These are phyloP conservation scores for Atkinsonella texensis DNA, from an alignment of 2,329 filamentous ascomycete genomes.

Conservation along the genomic window DNA sequence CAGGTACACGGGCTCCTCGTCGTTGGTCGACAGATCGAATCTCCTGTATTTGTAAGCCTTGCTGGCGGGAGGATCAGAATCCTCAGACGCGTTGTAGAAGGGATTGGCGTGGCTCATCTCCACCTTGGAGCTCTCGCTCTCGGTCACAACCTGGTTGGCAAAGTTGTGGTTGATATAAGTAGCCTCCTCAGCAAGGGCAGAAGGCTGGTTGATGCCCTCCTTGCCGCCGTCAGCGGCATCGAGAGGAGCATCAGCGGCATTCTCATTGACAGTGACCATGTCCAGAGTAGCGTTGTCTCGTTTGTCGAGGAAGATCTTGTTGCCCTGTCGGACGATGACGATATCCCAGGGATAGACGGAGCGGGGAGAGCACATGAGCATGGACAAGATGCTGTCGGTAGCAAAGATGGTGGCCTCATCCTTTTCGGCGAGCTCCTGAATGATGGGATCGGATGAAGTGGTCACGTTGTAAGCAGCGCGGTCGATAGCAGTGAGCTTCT, in stretches of 20 bases:
- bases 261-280: constrained; percentile 98
- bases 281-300: constrained; percentile 88
- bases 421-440: constrained; percentile 93
- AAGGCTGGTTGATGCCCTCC: constrained; percentile 89
- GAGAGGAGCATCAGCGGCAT: constrained; percentile 86
- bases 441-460: constrained; percentile 88
- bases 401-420: constrained; percentile 94
- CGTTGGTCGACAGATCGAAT: constrained; percentile 90
- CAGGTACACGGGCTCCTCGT: constrained; percentile 86
- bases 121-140: constrained; percentile 66
- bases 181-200: constrained; percentile 85
- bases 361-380: constrained; percentile 97
- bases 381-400: constrained; percentile 92
- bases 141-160: constrained; percentile 83
- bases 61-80: constrained; percentile 85
- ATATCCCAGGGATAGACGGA: constrained; percentile 98
- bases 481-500: constrained; percentile 78
- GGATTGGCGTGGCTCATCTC: constrained; percentile 84
- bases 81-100: constrained; percentile 90
- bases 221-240: constrained; percentile 88
- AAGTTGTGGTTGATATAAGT: constrained; percentile 99
- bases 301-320: constrained; percentile 99
- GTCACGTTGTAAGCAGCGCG: constrained; percentile 97
- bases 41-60: constrained; percentile 98
- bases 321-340: constrained; percentile 80